Conservation (phyloP, 169 alveolate species). For the Plasmodium adleri region DNA sequence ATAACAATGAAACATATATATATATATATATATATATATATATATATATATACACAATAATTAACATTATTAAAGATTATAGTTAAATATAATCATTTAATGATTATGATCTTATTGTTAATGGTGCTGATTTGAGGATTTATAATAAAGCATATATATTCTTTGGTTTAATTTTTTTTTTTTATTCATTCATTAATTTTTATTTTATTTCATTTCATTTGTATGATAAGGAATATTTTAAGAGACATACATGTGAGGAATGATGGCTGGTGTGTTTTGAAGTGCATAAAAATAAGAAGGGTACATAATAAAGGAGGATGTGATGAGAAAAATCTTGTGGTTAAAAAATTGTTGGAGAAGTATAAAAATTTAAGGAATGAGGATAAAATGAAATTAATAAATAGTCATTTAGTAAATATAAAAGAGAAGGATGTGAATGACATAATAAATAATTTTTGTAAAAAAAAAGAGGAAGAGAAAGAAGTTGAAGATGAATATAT, state of each 20-base stretch:
- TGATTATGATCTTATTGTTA: too few relatives aligned
- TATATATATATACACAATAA: too few relatives aligned
- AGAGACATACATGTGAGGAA: neutral
- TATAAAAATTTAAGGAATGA: conserved; percentile 37
- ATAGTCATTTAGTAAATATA: conserved; percentile 21
- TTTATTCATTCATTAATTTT: too few relatives aligned
- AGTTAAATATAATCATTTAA: too few relatives aligned
- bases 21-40: too few relatives aligned
- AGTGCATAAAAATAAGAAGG: neutral
- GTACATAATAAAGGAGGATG: neutral
- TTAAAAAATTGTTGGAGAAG: conserved; percentile 15
- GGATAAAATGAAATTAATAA: conserved; percentile 51
- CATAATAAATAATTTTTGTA: conserved; percentile 16
- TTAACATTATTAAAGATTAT: too few relatives aligned
- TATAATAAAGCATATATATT: too few relatives aligned
- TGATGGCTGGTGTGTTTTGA: neutral
- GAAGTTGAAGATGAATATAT: conserved; percentile 23
- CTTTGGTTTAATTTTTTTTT: too few relatives aligned
- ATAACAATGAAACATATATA: too few relatives aligned
- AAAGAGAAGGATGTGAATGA: conserved; percentile 21
- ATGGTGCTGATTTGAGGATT: too few relatives aligned
- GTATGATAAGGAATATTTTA: neutral
- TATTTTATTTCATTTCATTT: too few relatives aligned
- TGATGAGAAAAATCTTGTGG: neutral
- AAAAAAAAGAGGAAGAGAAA: conserved; percentile 5